Evolutionary conservation across 371 early-diverging fungal species (phyloP), one percentile per base, ranked within the genome.

Genomic region (Capillidium heterosporum): DNA sequence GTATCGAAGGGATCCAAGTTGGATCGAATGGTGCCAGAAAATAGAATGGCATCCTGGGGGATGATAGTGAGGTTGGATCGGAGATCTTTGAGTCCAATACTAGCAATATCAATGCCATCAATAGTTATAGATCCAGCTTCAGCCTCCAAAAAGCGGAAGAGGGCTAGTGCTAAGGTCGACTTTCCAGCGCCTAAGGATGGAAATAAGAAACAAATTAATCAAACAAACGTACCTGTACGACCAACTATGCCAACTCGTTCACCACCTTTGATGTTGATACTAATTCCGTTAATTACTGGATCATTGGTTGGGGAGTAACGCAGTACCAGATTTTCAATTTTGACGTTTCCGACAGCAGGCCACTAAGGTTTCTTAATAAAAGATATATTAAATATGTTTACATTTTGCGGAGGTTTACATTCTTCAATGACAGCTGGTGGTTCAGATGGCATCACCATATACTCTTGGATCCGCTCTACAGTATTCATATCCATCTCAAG

Each of bases 21-120:
- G 17, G 74, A 70, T 21, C 78, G 61, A 8, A 75, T 48, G 0
- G 69, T 73, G 1, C 91, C 92, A 19, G 80, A 76, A 72, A 92
- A 96, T 26, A 95, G 66, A 24, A 90, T 84, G 11, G 94, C 91
- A 55, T 95, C 97, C 68, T 97, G 98, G 23, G 98, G 95, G 63
- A 96, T 92, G 57, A 97, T 91, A 0, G 87, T 79, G 32, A 85
- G 69, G 21, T 78, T 75, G 28, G 82, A 81, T 56, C 88, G 70
- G 59, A 95, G 68, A 61, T 89, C 87, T 56, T 72, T 71, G 13
- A 95, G 68, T 2, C 87, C 85, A 15, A 95, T 62, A 3, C 67
- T 67, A 1, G 81, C 63, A 27, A 94, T 91, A 63, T 93, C 84
- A 1, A 89, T 71, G 26, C 85, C 89, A 60, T 97, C 82, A 21